Base-by-base conservation (phyloP, 2,329 filamentous ascomycete species). In the Trichophyton schoenleinii region DNA sequence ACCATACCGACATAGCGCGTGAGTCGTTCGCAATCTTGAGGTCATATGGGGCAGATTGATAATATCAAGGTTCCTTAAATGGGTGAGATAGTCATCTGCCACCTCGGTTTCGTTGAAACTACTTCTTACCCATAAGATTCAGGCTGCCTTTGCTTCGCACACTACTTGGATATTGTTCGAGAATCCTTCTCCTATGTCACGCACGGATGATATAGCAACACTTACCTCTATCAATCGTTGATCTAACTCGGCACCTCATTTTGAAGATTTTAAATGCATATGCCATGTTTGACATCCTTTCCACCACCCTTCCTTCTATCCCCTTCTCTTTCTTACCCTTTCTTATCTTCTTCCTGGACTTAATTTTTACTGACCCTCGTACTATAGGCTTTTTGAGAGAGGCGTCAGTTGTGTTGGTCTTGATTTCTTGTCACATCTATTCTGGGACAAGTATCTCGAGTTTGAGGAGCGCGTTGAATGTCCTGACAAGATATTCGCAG, bases 401-500 rank as follows among this genome's bases (percentile, higher is more conserved):
- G 94, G 88, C 64, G 88, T 90, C 31, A 82, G 82, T 34, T 87
- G 83, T 68, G 91, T 96, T 46, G 94, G 94, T 15, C 81, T 97
- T 18, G 94, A 99, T 75, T 99, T 96, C 71, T 81, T 96, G 34
- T 87, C 91, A 1, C 91, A 96, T 71, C 91, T 91, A 0, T 96
- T 99, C 77, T 99, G 94, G 94, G 94, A 99, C 74, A 97, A 96
- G 76, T 99, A 96, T 70, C 84, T 99, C 65, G 94, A 97, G 72
- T 97, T 95, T 69, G 94, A 97, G 72, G 91, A 96, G 72, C 87
- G 91, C 1, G 80, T 92, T 64, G 91, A 96, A 69, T 85, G 87
- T 0, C 83, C 87, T 13, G 89, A 95, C 65, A 89, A 85, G 69
- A 89, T 96, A 60, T 95, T 95, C 68, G 84, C 83, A 46, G 89